Conservation (phyloP, 345 rosid species). For the Gossypioides kirkii region DNA sequence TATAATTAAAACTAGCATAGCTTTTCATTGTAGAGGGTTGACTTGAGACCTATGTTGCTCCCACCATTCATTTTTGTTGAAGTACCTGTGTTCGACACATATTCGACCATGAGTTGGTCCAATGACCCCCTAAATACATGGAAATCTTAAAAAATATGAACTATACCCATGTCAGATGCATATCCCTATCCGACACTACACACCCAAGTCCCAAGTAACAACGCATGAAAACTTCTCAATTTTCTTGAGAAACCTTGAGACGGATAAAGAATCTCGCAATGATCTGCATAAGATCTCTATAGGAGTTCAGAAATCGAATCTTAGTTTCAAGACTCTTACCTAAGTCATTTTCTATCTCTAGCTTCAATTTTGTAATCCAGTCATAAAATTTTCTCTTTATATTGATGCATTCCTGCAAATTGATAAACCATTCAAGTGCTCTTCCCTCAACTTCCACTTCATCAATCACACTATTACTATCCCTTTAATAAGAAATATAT, state of each 20-base stretch:
- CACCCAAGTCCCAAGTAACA: not conserved
- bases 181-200: not conserved
- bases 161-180: not conserved
- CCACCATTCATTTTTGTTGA: not conserved
- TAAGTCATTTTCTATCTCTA: not conserved
- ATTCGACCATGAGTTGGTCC: not conserved
- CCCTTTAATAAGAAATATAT: not conserved
- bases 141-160: not conserved
- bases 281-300: not conserved
- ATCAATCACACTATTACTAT: not conserved
- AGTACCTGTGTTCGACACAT: not conserved
- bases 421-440: not conserved
- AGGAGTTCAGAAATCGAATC: not conserved
- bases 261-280: not conserved
- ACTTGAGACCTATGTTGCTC: not conserved
- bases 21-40: not conserved
- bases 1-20: not conserved
- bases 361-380: not conserved
- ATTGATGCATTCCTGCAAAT: slow-evolving; percentile 1
- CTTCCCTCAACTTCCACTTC: slow-evolving; percentile 4
- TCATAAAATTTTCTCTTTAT: not conserved
- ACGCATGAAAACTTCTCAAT: not conserved
- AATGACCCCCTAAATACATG: not conserved
- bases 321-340: not conserved
- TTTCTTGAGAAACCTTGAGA: not conserved